phyloP scores from a whole-genome alignment of 2,329 filamentous ascomycete species.

The Hirsutella minnesotensis region DNA sequence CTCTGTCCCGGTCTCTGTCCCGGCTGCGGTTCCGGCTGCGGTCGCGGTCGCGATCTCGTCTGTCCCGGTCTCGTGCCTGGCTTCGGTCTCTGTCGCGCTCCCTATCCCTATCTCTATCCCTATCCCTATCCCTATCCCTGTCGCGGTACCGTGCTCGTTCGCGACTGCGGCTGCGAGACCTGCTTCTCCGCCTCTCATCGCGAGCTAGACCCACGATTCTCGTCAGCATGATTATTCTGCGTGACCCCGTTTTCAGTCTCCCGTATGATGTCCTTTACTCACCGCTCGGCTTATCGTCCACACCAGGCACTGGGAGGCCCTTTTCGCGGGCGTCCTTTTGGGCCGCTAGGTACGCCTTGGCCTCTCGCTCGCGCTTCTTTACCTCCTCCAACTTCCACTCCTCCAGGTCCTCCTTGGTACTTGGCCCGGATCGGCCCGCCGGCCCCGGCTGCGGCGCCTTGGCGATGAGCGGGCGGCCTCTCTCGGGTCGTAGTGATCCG shows the following conservation, averaged over 20 bases:
- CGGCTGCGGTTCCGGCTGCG: conserved; percentile 6
- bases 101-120: not conserved
- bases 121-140: conserved; percentile 3
- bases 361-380: conserved; percentile 49
- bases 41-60: not conserved
- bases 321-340: conserved; percentile 49
- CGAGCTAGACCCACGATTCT: conserved; percentile 27
- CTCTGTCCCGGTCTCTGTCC: conserved; percentile 13
- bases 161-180: conserved; percentile 21
- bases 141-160: conserved; percentile 20
- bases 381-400: conserved; percentile 50
- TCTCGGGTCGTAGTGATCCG: conserved; percentile 11
- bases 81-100: conserved; percentile 4
- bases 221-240: too few relatives aligned
- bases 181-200: conserved; percentile 24
- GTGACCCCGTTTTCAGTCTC: too few relatives aligned
- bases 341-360: conserved; percentile 51
- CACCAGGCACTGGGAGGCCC: conserved; percentile 43
- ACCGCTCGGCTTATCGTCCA: conserved; percentile 32
- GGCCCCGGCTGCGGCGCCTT: conserved; percentile 15
- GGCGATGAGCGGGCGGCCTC: conserved; percentile 9
- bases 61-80: conserved; percentile 11
- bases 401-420: conserved; percentile 36
- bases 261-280: not conserved
- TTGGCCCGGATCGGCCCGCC: conserved; percentile 22